A percentile compares a stretch with the other conserved stretches of the same genome.
Conservation (phyloP, 2,329 filamentous ascomycete species). For the Colletotrichum sp. region DNA sequence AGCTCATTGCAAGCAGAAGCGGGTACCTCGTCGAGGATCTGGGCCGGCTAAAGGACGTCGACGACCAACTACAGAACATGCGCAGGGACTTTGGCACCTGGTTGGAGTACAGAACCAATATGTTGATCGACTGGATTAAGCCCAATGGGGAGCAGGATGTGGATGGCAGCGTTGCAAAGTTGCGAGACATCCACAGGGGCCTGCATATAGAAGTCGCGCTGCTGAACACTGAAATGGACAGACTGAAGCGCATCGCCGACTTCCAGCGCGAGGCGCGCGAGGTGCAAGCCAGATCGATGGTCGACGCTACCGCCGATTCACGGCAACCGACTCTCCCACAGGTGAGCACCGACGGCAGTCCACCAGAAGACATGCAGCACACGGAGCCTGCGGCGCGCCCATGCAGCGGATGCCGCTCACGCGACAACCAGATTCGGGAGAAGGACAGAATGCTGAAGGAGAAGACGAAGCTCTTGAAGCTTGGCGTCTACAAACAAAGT, state of each 20-base stretch:
- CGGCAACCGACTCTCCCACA: not conserved
- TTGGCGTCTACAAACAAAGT: not conserved
- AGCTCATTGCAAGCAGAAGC: not conserved
- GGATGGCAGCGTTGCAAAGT: not conserved
- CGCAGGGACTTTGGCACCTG: not conserved
- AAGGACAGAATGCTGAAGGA: not conserved
- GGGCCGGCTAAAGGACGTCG: not conserved
- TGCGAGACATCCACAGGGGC: not conserved
- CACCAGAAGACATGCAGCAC: not conserved
- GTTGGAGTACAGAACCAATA: not conserved
- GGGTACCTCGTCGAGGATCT: not conserved
- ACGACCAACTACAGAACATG: not conserved
- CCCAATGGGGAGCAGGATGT: not conserved
- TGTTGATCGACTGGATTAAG: not conserved
- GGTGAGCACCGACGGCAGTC: not conserved
- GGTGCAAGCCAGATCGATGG: not conserved
- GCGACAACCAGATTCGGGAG: not conserved
- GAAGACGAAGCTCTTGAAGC: not conserved
- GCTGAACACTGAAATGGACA: not conserved
- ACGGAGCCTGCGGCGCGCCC: not conserved
- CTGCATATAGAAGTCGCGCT: not conserved
- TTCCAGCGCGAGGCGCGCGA: not conserved
- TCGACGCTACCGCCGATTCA: not conserved
- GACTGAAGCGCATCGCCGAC: not conserved
- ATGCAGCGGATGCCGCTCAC: not conserved